Conservation (phyloP, 805 yeast genomes). For the Candida xiaguanensis region DNA sequence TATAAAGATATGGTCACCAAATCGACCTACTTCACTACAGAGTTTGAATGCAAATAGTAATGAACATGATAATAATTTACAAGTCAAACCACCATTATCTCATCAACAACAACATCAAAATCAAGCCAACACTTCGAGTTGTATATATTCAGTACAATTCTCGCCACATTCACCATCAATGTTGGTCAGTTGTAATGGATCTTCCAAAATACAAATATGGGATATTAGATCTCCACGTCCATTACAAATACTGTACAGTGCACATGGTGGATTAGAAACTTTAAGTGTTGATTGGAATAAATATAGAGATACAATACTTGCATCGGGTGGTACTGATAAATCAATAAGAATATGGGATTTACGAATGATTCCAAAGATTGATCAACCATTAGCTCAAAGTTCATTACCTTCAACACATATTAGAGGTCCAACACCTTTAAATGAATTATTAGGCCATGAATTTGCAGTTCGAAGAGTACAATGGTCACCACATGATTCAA, state of each 20-base stretch:
- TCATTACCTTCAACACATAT: constrained; percentile 41
- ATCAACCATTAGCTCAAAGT: constrained; percentile 30
- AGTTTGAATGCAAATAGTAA: constrained; percentile 40
- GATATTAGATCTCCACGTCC: constrained; percentile 72
- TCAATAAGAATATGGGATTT: constrained; percentile 83
- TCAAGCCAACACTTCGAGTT: constrained; percentile 41
- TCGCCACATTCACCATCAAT: constrained; percentile 81
- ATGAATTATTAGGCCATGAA: constrained; percentile 82
- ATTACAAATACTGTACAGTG: constrained; percentile 54
- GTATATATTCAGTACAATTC: constrained; percentile 76
- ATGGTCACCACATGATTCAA: constrained; percentile 88
- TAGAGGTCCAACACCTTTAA: constrained; percentile 63
- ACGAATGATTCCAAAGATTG: constrained; percentile 53
- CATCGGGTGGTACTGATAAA: constrained; percentile 92
- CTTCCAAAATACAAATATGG: constrained; percentile 76
- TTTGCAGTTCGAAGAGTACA: constrained; percentile 77
- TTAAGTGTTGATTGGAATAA: constrained; percentile 88
- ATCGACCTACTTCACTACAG: constrained; percentile 50
- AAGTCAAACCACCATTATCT: constrained; percentile 27
- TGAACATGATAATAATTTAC: constrained; percentile 19
- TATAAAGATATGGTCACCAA: constrained; percentile 74
- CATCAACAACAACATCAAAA: constrained; percentile 33
- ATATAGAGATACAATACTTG: constrained; percentile 72
- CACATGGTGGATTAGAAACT: constrained; percentile 79
- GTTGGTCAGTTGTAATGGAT: constrained; percentile 67